Percentiles rank a stretch among this genome's conserved stretches.
Evolutionary conservation across 2,329 filamentous ascomycete genomes (phyloP).

Genomic region (Scortechinia acanthostroma): DNA sequence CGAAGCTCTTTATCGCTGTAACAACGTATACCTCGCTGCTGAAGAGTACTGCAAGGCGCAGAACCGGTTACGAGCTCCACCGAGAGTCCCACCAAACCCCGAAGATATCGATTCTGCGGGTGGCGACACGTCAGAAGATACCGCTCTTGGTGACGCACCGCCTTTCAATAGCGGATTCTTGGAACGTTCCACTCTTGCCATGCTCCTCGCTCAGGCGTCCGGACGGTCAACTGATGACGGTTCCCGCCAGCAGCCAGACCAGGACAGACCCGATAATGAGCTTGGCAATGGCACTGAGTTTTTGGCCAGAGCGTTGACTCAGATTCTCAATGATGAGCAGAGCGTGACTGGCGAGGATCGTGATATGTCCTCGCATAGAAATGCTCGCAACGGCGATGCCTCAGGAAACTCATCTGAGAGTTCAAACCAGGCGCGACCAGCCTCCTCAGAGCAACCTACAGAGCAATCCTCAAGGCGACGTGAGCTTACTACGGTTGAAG

Average conservation of each 20-base stretch:
- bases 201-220: neutral
- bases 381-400: neutral
- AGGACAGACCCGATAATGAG: neutral
- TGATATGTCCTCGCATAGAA: neutral
- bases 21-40: conserved; percentile 52
- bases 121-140: neutral
- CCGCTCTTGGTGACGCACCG: neutral
- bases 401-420: neutral
- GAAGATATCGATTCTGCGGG: neutral
- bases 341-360: neutral
- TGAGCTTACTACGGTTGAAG: conserved; percentile 34
- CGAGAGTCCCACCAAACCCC: neutral
- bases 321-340: neutral
- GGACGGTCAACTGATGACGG: neutral
- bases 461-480: neutral
- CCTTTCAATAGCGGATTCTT: neutral
- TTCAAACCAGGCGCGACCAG: neutral
- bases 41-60: conserved; percentile 71
- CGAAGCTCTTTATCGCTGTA: conserved; percentile 78
- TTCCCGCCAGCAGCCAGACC: neutral
- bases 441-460: neutral
- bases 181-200: conserved; percentile 3
- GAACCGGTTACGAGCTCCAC: conserved; percentile 35
- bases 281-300: neutral
- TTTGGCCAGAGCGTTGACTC: neutral